Conservation (phyloP, 768 basidiomycete genomes). For the Lactifluus echinatus region DNA sequence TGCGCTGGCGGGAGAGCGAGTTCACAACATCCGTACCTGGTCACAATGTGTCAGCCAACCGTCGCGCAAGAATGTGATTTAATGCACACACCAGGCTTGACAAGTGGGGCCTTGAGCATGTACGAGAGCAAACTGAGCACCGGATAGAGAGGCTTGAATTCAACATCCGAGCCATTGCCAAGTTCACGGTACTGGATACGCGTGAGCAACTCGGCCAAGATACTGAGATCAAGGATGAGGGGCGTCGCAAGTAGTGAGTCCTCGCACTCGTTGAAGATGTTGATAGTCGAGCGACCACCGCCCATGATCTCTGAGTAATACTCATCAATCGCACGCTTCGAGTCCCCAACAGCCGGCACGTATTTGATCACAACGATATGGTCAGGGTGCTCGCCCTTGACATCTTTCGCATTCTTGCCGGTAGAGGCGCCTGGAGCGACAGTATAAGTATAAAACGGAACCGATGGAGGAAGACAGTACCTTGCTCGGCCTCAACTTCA, state of each 20-base stretch:
- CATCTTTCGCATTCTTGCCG: conserved; percentile 38
- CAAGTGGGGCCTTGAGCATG: conserved; percentile 98
- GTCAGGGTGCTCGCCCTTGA: conserved; percentile 95
- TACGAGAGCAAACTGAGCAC: conserved; percentile 89
- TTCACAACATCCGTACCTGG: conserved; percentile 86
- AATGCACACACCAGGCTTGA: conserved; percentile 63
- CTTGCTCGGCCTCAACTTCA: conserved; percentile 22
- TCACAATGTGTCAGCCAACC: conserved; percentile 3
- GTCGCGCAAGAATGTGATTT: not conserved
- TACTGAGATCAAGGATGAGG: conserved; percentile 87
- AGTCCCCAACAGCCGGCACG: conserved; percentile 92
- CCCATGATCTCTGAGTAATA: conserved; percentile 98
- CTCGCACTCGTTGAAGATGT: conserved; percentile 98
- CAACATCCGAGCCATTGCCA: conserved; percentile 34
- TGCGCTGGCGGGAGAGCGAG: conserved; percentile 89
- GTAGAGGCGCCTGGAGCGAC: conserved; percentile 30
- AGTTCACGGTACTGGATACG: conserved; percentile 80
- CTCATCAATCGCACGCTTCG: conserved; percentile 98
- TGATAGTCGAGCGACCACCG: conserved; percentile 88
- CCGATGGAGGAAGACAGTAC: not conserved
- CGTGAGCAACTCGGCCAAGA: conserved; percentile 90
- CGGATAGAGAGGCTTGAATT: conserved; percentile 80
- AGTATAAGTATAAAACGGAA: not conserved
- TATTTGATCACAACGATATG: conserved; percentile 98
- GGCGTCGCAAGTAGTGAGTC: conserved; percentile 95